Evolutionary conservation across 306 rosid genomes (phyloP), one percentile per base, ranked within the genome.

Genomic region (Crotalaria pallida): DNA sequence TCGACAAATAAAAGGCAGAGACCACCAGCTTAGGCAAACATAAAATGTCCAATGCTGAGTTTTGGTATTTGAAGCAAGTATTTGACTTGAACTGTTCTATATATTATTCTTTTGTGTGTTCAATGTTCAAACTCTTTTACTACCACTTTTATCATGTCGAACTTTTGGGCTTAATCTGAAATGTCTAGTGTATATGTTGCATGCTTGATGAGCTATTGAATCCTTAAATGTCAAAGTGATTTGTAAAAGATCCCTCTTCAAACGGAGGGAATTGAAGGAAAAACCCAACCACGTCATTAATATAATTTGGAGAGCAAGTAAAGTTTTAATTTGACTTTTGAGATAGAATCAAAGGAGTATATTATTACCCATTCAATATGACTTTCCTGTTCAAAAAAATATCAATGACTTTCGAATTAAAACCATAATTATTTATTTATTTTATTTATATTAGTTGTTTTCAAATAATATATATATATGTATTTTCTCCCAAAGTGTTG

Each of bases 41-140:
- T 12, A 56, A 70, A 21, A 55, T 55, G 10, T 44, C 50, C 60
- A 47, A 12, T 22, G 16, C 21, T 15, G 47, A 43, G 34, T 27
- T 69, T 56, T 63, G 15, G 74, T 62, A 4, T 63, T 34, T 29
- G 60, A 59, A 59, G 41, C 64, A 79, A 53, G 50, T 18, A 67
- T 67, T 81, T 81, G 86, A 82, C 81, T 71, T 65, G 83, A 74
- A 71, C 31, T 45, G 33, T 71, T 77, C 82, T 24, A 56, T 53
- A n/a, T n/a, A n/a, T n/a, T n/a, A n/a, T n/a, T n/a, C 36, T 27
- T 5, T 72, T 72, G 2, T 11, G 13, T 9, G 7, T 77, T 76
- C 81, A 81, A 81, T 76, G 64, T 73, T 82, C 82, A 77, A 82
- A 68, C 69, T 47, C 41, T 19, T 71, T 22, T 67, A 62, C 64